A percentile compares a stretch with the other conserved stretches of the same genome.
Conservation (phyloP, 805 yeast species). For the Myxozyma nipponensis region DNA sequence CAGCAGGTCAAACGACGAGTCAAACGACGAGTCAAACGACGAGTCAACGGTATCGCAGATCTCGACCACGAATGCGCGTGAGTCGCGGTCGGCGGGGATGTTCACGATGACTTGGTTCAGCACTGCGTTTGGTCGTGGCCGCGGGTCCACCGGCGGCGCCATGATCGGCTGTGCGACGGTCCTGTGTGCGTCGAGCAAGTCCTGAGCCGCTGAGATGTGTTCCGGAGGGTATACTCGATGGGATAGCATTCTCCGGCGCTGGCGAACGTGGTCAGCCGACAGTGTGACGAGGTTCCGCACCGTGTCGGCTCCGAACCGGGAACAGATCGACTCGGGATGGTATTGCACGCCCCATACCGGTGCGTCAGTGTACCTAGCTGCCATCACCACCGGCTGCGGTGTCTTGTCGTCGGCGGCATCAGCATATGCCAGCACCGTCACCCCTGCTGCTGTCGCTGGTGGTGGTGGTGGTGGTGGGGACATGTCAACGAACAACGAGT, state of each 20-base stretch:
- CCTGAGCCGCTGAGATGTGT: neutral
- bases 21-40: neutral
- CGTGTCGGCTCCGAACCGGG: slow-evolving; percentile 52
- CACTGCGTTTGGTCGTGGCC: neutral
- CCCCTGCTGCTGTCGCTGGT: slow-evolving; percentile 29
- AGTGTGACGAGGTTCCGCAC: slow-evolving; percentile 10
- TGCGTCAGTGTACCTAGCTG: slow-evolving; percentile 52
- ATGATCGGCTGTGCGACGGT: neutral
- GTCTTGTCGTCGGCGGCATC: slow-evolving; percentile 39
- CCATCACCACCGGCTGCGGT: slow-evolving; percentile 55
- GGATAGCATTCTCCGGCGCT: neutral
- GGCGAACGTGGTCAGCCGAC: slow-evolving; percentile 1
- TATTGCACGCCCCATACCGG: slow-evolving; percentile 95
- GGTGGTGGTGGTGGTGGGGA: too few species aligned
- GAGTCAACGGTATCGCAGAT: slow-evolving; percentile 6
- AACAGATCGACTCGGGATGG: slow-evolving; percentile 94
- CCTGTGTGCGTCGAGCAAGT: neutral
- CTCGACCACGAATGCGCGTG: neutral
- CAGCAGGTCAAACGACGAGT: slow-evolving; percentile 38
- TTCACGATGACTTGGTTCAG: slow-evolving; percentile 4
- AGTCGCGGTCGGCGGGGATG: slow-evolving; percentile 3
- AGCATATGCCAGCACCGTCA: slow-evolving; percentile 63
- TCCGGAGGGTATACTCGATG: neutral
- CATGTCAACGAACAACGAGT: slow-evolving; percentile 62
- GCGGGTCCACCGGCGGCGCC: neutral